Percentiles rank a stretch among this genome's conserved stretches.
Evolutionary conservation across 169 alveolate genomes (phyloP).

Genomic region (Blepharisma undulans): DNA sequence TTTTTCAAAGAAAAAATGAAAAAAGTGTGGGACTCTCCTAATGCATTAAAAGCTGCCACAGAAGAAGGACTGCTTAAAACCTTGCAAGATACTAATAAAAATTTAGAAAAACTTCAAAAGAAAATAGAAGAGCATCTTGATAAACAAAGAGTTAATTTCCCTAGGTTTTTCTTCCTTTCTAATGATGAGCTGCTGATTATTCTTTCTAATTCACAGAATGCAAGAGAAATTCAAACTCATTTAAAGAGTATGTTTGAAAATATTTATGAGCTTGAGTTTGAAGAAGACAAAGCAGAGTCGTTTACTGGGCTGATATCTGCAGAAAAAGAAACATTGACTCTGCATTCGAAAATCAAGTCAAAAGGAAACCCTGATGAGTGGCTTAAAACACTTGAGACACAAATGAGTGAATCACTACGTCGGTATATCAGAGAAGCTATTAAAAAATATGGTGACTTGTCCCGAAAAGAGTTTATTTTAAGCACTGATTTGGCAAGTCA

Average conservation of each 20-base stretch:
- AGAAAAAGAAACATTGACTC: conserved; percentile 89
- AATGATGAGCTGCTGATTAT: conserved; percentile 88
- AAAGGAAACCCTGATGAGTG: conserved; percentile 93
- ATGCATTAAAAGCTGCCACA: conserved; percentile 65
- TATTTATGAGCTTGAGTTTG: conserved; percentile 69
- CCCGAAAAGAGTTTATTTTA: conserved; percentile 85
- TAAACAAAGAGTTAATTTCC: conserved; percentile 89
- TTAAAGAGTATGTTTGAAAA: conserved; percentile 85
- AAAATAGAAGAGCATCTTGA: conserved; percentile 89
- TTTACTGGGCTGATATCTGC: conserved; percentile 87
- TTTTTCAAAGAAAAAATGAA: conserved; percentile 88
- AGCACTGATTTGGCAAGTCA: conserved; percentile 68
- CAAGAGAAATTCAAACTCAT: conserved; percentile 76
- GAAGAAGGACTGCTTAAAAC: conserved; percentile 63
- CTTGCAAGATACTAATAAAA: conserved; percentile 74
- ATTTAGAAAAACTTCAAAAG: conserved; percentile 89
- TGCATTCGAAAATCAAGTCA: conserved; percentile 81
- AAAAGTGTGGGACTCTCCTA: conserved; percentile 75
- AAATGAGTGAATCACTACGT: conserved; percentile 83
- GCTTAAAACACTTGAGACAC: conserved; percentile 88
- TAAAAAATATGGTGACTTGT: conserved; percentile 70
- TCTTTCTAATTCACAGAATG: conserved; percentile 82
- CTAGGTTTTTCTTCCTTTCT: conserved; percentile 90
- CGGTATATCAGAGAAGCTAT: conserved; percentile 77
- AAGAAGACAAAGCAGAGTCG: conserved; percentile 51